A percentile compares a stretch with the other conserved stretches of the same genome.
Evolutionary conservation across 1,284 basidiomycete genomes (phyloP).

Genomic region (Butyriboletus regius): DNA sequence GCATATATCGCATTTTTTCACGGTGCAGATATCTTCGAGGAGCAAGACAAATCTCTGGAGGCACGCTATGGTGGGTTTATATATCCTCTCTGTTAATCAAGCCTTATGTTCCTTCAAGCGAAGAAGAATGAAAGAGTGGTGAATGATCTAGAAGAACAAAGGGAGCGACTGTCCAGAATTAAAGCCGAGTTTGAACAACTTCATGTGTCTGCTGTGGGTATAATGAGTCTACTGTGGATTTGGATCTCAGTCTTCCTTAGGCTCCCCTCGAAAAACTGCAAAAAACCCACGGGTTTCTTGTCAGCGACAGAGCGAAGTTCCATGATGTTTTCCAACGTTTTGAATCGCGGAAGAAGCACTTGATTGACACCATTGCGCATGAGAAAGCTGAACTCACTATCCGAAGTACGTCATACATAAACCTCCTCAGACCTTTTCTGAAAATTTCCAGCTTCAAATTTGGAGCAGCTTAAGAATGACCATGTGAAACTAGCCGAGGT

Average conservation of each 20-base stretch:
- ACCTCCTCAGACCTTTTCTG: neutral
- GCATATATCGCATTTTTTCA: constrained; percentile 69
- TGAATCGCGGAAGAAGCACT: constrained; percentile 56
- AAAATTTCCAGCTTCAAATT: constrained; percentile 53
- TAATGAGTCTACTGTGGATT: neutral
- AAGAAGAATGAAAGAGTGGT: constrained; percentile 60
- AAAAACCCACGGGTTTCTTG: constrained; percentile 50
- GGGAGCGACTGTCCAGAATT: constrained; percentile 39
- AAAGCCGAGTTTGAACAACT: constrained; percentile 53
- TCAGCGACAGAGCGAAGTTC: constrained; percentile 62
- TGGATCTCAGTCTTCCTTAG: constrained; percentile 34
- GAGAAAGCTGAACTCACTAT: constrained; percentile 57
- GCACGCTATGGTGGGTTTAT: constrained; percentile 60
- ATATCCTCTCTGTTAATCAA: neutral
- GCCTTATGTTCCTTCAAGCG: constrained; percentile 37
- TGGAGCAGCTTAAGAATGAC: constrained; percentile 57
- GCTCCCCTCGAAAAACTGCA: constrained; percentile 58
- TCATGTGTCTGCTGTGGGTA: constrained; percentile 50
- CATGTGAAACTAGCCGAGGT: constrained; percentile 55
- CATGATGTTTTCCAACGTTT: constrained; percentile 59
- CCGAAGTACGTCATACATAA: constrained; percentile 36
- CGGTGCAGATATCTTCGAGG: constrained; percentile 63
- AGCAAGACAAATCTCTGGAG: constrained; percentile 62
- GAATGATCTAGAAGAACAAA: constrained; percentile 53
- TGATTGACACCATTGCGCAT: constrained; percentile 53